A percentile compares a stretch with the other conserved stretches of the same genome.
Evolutionary conservation across 805 yeast genomes (phyloP).

Genomic region (Kazachstania martiniae): DNA sequence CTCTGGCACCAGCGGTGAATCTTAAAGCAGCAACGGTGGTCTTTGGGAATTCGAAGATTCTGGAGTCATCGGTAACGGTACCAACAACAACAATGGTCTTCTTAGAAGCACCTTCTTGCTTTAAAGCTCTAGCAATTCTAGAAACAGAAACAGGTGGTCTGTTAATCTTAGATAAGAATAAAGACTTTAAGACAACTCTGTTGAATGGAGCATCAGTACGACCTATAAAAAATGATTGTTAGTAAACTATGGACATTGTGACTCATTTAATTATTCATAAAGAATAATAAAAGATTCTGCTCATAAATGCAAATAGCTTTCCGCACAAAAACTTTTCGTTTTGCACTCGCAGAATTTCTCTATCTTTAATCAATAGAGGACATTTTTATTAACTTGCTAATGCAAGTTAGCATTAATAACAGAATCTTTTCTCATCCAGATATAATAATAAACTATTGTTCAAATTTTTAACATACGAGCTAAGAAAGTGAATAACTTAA

Average conservation of each 20-base stretch:
- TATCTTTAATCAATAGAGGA: background rate
- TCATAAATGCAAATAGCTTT: conserved; percentile 27
- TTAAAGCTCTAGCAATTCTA: conserved; percentile 76
- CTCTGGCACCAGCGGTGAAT: conserved; percentile 98
- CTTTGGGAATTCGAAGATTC: conserved; percentile 91
- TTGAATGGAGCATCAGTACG: conserved; percentile 99
- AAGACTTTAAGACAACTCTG: conserved; percentile 88
- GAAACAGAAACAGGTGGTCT: conserved; percentile 98
- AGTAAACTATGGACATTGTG: conserved; percentile 19
- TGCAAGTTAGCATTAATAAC: background rate
- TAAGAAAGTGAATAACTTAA: conserved; percentile 96
- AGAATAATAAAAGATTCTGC: conserved; percentile 35
- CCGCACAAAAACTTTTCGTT: conserved; percentile 21
- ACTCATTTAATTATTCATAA: no score
- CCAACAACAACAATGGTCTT: conserved; percentile 98
- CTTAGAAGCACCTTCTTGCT: conserved; percentile 72
- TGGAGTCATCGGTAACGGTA: conserved; percentile 97
- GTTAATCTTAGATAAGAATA: conserved; percentile 97
- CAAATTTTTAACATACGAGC: conserved; percentile 87
- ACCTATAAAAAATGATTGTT: conserved; percentile 41
- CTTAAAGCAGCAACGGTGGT: conserved; percentile 97
- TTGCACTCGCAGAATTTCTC: conserved; percentile 31
- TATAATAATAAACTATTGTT: background rate
- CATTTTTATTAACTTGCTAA: background rate
- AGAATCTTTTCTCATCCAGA: background rate